Conservation (phyloP, 495 filamentous ascomycete genomes). For the Penicillium salamii region DNA sequence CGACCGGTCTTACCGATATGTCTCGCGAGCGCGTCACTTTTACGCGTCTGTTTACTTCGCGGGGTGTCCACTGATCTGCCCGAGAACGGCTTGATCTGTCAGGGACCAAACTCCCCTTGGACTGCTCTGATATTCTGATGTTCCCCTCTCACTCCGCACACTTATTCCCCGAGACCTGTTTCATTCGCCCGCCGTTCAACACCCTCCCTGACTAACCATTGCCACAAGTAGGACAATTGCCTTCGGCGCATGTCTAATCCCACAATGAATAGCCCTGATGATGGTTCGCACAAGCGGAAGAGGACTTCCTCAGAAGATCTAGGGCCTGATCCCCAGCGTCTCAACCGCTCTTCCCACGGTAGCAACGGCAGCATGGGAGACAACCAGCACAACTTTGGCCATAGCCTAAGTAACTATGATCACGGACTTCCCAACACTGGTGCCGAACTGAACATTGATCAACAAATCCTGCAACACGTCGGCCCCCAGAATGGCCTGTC, state of each 20-base stretch:
- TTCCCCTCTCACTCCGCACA: neutral
- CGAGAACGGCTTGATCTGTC: conserved; percentile 9
- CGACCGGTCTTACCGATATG: neutral
- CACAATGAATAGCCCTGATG: conserved; percentile 38
- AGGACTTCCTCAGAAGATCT: conserved; percentile 42
- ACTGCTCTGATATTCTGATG: conserved; percentile 7
- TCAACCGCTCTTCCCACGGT: conserved; percentile 44
- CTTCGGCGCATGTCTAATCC: conserved; percentile 38
- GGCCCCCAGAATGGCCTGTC: conserved; percentile 46
- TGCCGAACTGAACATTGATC: conserved; percentile 46
- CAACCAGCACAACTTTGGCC: conserved; percentile 38
- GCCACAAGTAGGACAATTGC: conserved; percentile 7
- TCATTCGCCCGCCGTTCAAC: conserved; percentile 5
- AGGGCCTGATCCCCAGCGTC: conserved; percentile 41
- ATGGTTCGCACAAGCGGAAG: conserved; percentile 44
- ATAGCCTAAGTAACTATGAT: conserved; percentile 40
- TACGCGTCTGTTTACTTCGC: conserved; percentile 21
- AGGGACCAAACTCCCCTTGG: neutral
- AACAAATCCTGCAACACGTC: conserved; percentile 49
- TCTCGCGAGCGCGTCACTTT: conserved; percentile 9
- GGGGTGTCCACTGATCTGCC: conserved; percentile 15
- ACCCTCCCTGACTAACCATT: conserved; percentile 21
- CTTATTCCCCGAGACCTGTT: conserved; percentile 3
- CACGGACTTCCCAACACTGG: conserved; percentile 36
- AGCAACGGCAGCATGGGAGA: conserved; percentile 48